Conservation (phyloP, 176 grass and related monocot species). For the Metroxylon sagu region DNA sequence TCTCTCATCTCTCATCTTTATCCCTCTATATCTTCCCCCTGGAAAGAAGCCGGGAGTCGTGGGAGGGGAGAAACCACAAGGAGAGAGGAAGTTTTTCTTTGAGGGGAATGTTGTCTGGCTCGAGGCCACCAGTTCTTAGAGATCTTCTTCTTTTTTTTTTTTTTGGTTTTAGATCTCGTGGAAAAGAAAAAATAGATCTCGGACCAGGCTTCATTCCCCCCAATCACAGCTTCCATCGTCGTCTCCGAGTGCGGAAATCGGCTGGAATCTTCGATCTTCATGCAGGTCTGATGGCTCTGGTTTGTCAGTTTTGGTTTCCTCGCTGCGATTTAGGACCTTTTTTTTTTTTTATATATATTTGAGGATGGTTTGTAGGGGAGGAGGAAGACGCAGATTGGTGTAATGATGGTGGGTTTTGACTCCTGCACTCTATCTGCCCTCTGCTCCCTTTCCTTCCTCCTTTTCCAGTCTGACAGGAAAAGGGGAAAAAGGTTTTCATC, state of each 20-base stretch:
- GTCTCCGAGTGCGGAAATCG: no score
- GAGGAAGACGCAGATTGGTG: slow-evolving; percentile 25
- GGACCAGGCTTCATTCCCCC: slow-evolving; percentile 99
- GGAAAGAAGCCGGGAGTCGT: background rate
- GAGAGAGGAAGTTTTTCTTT: slow-evolving; percentile 9
- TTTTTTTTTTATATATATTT: background rate
- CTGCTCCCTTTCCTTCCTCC: slow-evolving; percentile 4
- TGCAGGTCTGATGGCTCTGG: no score
- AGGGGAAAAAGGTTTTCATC: slow-evolving; percentile 23
- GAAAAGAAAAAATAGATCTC: slow-evolving; percentile 33
- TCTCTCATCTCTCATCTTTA: slow-evolving; percentile 18
- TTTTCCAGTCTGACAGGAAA: slow-evolving; percentile 9
- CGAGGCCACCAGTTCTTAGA: background rate
- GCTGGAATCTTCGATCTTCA: no score
- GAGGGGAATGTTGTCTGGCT: slow-evolving; percentile 13
- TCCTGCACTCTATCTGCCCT: background rate
- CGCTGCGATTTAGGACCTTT: no score
- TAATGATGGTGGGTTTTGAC: slow-evolving; percentile 33
- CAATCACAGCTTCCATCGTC: slow-evolving; percentile 53
- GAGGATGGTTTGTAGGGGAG: background rate
- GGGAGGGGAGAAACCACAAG: background rate
- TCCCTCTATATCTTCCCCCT: slow-evolving; percentile 17
- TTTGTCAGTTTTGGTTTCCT: background rate
- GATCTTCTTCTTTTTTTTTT: background rate
- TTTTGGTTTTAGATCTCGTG: background rate